Percentiles rank a stretch among this genome's conserved stretches.
These are phyloP conservation scores for Termitomyces sp. DNA, from an alignment of 768 basidiomycete species.

Conservation along the genomic window DNA sequence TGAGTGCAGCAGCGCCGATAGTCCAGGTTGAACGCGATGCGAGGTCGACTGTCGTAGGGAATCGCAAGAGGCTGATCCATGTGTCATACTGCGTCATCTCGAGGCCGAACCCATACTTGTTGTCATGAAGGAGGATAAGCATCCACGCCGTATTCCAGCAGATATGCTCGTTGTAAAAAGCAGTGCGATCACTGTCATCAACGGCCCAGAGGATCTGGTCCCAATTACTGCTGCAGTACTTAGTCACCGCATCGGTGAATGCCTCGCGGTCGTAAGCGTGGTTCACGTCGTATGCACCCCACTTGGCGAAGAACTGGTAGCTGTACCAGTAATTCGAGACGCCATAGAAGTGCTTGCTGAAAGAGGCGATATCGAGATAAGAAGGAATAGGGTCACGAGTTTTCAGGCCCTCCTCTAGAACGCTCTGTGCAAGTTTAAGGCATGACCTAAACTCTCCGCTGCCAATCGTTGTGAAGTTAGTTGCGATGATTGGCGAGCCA, in stretches of 20 bases:
- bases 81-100: constrained; percentile 13
- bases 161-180: neutral
- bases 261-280: neutral
- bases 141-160: constrained; percentile 9
- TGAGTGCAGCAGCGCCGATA: constrained; percentile 7
- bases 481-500: neutral
- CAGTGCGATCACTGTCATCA: neutral
- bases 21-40: constrained; percentile 13
- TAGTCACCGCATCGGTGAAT: neutral
- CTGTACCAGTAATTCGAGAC: constrained; percentile 10
- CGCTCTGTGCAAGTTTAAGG: neutral
- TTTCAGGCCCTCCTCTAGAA: constrained; percentile 3
- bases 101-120: constrained; percentile 10
- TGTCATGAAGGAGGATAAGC: constrained; percentile 11
- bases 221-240: constrained; percentile 1
- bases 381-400: constrained; percentile 8
- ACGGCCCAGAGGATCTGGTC: neutral
- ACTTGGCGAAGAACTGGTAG: constrained; percentile 11
- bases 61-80: constrained; percentile 9
- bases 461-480: constrained; percentile 3
- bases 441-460: constrained; percentile 9
- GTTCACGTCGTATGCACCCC: constrained; percentile 7
- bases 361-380: constrained; percentile 10
- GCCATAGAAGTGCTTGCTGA: constrained; percentile 9
- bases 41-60: constrained; percentile 8